A percentile compares a stretch with the other conserved stretches of the same genome.
Conservation (phyloP, 805 yeast genomes). For the Yamadazyma sp. region DNA sequence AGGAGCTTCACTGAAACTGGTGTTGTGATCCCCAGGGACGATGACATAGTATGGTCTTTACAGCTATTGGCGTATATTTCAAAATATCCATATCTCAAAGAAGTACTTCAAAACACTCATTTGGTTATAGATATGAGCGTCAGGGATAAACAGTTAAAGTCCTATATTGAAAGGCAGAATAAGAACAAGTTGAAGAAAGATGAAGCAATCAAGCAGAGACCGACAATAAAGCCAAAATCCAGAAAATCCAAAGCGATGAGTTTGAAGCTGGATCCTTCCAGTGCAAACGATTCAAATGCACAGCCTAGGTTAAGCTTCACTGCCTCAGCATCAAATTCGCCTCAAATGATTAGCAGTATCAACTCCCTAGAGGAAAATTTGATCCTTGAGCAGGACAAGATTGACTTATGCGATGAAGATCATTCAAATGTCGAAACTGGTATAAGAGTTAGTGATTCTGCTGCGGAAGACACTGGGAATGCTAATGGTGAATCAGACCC, state of each 20-base stretch:
- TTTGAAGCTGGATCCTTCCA: not conserved
- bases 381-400: conserved; percentile 33
- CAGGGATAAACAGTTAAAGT: conserved; percentile 39
- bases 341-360: conserved; percentile 37
- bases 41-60: conserved; percentile 90
- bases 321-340: conserved; percentile 39
- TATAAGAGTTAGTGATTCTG: conserved; percentile 26
- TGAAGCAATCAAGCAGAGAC: conserved; percentile 28
- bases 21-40: conserved; percentile 83
- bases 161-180: conserved; percentile 36
- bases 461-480: conserved; percentile 26
- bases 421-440: conserved; percentile 25
- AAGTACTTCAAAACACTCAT: conserved; percentile 70
- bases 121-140: conserved; percentile 64
- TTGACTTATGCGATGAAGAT: conserved; percentile 28
- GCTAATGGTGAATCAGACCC: conserved; percentile 24
- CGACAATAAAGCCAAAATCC: conserved; percentile 35
- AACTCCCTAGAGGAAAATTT: conserved; percentile 31
- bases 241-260: conserved; percentile 21
- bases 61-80: conserved; percentile 92
- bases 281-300: not conserved
- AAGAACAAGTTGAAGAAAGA: conserved; percentile 31
- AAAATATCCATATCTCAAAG: conserved; percentile 80
- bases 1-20: conserved; percentile 54
- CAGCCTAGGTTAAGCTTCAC: conserved; percentile 24